A percentile compares a stretch with the other conserved stretches of the same genome.
Evolutionary conservation across 495 filamentous ascomycete species (phyloP).

Genomic region (Penicillium herquei): DNA sequence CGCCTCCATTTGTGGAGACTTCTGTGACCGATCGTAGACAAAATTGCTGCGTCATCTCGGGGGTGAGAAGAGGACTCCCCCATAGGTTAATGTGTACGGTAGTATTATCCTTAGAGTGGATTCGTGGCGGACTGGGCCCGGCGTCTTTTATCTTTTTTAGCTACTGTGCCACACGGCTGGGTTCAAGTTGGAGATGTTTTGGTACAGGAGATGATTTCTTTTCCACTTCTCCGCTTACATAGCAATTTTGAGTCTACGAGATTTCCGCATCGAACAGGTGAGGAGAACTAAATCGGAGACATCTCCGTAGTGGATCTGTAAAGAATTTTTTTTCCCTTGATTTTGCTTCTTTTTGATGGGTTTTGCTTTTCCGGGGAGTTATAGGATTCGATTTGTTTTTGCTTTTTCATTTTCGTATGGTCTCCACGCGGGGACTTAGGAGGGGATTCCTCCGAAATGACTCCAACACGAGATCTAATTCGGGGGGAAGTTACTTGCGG

Average conservation of each 20-base stretch:
- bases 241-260: too few species aligned
- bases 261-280: too few species aligned
- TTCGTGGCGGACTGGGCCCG: not conserved
- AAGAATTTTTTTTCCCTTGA: too few species aligned
- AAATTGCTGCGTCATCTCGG: not conserved
- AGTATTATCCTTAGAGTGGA: not conserved
- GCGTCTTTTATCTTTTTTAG: not conserved
- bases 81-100: not conserved
- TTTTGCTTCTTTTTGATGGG: not conserved
- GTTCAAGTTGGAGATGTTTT: not conserved
- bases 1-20: not conserved
- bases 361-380: not conserved
- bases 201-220: too few species aligned
- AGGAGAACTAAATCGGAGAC: too few species aligned
- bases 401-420: not conserved
- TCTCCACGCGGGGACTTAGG: not conserved
- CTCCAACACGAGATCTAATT: not conserved
- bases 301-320: too few species aligned
- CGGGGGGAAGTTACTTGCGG: not conserved
- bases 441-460: not conserved
- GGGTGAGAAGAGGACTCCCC: not conserved
- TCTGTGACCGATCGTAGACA: not conserved
- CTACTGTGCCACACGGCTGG: not conserved
- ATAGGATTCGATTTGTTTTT: not conserved
- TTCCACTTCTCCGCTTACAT: too few species aligned